These are phyloP conservation scores for Tilletia caries DNA, from an alignment of 1,284 basidiomycete species.

Conservation along the genomic window DNA sequence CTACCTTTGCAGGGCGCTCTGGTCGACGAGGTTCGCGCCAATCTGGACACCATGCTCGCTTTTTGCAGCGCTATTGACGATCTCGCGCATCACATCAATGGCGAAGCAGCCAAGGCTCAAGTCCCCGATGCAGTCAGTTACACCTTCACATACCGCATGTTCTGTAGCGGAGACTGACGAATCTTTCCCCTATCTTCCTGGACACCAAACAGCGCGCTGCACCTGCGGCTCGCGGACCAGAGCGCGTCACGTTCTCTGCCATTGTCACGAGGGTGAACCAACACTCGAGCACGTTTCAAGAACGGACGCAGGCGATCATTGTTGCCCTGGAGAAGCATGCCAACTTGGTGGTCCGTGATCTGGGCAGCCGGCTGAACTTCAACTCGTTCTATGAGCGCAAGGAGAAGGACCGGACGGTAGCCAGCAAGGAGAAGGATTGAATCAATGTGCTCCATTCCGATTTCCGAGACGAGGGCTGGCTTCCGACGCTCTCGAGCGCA, in stretches of 20 bases:
- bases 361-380: constrained; percentile 39
- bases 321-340: constrained; percentile 44
- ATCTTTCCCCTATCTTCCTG: too few species aligned
- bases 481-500: too few species aligned
- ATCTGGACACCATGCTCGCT: constrained; percentile 42
- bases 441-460: background rate
- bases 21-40: constrained; percentile 41
- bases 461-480: too few species aligned
- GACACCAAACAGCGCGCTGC: background rate
- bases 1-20: constrained; percentile 35
- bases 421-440: constrained; percentile 1
- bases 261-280: constrained; percentile 29
- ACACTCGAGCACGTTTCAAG: constrained; percentile 33
- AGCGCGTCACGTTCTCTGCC: constrained; percentile 21
- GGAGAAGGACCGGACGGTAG: background rate
- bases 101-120: constrained; percentile 38
- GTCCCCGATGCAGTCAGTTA: constrained; percentile 20
- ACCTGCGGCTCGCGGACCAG: constrained; percentile 14
- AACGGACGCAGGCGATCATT: constrained; percentile 42
- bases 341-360: constrained; percentile 34
- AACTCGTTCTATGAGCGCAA: constrained; percentile 38
- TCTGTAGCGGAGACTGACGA: too few species aligned
- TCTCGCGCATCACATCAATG: constrained; percentile 34
- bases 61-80: constrained; percentile 41
- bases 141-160: background rate